phyloP scores from a whole-genome alignment of 2,329 filamentous ascomycete genomes.

The Exophiala lecanii-corni region DNA sequence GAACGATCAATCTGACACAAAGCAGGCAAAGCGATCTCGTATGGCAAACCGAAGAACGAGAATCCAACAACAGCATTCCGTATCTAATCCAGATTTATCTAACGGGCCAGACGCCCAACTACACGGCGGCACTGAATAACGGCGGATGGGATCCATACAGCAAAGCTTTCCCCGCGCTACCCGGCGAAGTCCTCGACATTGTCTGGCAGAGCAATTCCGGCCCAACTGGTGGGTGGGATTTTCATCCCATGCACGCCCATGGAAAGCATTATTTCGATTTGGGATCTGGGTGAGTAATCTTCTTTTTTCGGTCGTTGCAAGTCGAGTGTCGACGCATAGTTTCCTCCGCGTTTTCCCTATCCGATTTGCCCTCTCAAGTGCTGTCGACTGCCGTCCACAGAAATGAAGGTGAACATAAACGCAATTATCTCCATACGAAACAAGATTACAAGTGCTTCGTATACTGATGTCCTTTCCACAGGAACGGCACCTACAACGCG shows the following conservation, averaged over 20 bases:
- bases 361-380: no score
- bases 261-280: constrained; percentile 44
- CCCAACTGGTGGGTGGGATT: constrained; percentile 31
- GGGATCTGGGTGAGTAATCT: constrained; percentile 34
- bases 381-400: no score
- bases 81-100: constrained; percentile 46
- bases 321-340: no score
- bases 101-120: constrained; percentile 37
- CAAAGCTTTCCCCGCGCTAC: constrained; percentile 36
- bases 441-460: no score
- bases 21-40: constrained; percentile 38
- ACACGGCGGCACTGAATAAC: constrained; percentile 37
- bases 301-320: not conserved
- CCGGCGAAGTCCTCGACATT: constrained; percentile 44
- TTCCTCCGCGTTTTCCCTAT: no score
- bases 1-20: constrained; percentile 2
- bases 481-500: constrained; percentile 42
- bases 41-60: constrained; percentile 40
- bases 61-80: constrained; percentile 30
- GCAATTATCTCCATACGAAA: no score
- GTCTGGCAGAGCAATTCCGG: constrained; percentile 39
- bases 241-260: constrained; percentile 46
- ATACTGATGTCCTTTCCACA: not conserved
- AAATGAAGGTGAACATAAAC: no score
- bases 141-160: constrained; percentile 40